phyloP scores from a whole-genome alignment of 176 grass and related monocot genomes.

The Thinopyrum elongatum region DNA sequence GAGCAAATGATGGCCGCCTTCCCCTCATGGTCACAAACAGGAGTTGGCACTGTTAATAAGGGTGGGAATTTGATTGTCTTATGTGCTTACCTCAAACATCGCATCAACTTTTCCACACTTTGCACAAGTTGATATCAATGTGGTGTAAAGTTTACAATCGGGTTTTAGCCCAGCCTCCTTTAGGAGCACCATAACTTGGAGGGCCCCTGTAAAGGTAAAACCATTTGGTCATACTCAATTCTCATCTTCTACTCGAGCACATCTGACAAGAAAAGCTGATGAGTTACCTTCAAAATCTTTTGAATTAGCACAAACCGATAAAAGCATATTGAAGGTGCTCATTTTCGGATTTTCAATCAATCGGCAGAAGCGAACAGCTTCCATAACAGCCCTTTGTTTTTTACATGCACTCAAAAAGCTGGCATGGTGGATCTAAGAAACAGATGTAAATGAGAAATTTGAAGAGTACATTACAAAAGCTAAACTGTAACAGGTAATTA shows the following conservation, averaged over 20 bases:
- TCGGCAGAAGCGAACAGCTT: constrained; percentile 80
- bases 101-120: constrained; percentile 99
- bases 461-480: constrained; percentile 15
- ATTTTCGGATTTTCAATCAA: constrained; percentile 80
- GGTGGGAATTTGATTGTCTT: not conserved
- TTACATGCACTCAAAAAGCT: constrained; percentile 92
- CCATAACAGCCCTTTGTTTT: constrained; percentile 63
- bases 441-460: constrained; percentile 28
- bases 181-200: constrained; percentile 87
- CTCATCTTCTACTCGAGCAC: constrained; percentile 16
- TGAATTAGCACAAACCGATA: constrained; percentile 91
- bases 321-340: constrained; percentile 99
- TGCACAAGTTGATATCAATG: constrained; percentile 89
- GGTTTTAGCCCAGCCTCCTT: constrained; percentile 90
- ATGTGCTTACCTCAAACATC: constrained; percentile 87
- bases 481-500: constrained; percentile 13
- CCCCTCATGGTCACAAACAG: not conserved
- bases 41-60: not conserved
- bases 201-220: constrained; percentile 64
- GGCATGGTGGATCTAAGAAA: constrained; percentile 84
- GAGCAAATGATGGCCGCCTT: too few relatives aligned
- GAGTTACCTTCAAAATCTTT: constrained; percentile 85
- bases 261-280: constrained; percentile 11
- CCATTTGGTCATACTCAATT: constrained; percentile 20
- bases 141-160: constrained; percentile 98